Evolutionary conservation across 1,139 yeast species (phyloP).

Genomic region (Sugiyamaella paludigena): DNA sequence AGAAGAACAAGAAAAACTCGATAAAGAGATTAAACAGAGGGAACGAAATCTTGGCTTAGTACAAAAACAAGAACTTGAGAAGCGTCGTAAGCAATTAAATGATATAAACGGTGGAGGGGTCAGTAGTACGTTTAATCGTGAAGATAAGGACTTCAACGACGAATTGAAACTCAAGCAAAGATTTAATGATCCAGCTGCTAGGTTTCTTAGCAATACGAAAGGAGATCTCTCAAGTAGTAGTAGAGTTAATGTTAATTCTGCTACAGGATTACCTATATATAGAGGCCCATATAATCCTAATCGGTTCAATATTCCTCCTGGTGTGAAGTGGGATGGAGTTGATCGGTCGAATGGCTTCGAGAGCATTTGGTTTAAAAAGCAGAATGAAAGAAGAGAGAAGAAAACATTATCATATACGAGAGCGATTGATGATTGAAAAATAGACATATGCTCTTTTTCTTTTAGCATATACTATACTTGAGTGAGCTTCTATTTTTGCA

Average conservation of each 20-base stretch:
- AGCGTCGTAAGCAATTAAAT: conserved; percentile 33
- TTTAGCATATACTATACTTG: too few species aligned
- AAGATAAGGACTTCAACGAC: conserved; percentile 44
- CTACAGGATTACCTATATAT: conserved; percentile 42
- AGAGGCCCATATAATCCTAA: conserved; percentile 60
- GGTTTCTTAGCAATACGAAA: conserved; percentile 38
- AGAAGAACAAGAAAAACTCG: conserved; percentile 34
- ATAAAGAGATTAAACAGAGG: conserved; percentile 34
- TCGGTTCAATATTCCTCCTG: conserved; percentile 75
- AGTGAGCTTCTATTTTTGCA: too few species aligned
- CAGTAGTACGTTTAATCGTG: conserved; percentile 39
- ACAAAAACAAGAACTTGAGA: conserved; percentile 38
- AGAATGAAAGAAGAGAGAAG: conserved; percentile 46
- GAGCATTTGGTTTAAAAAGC: conserved; percentile 54
- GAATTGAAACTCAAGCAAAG: conserved; percentile 39
- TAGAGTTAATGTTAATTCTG: background rate
- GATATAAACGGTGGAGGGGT: conserved; percentile 35
- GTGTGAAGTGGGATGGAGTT: conserved; percentile 89
- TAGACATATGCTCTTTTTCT: background rate
- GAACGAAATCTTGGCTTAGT: conserved; percentile 48
- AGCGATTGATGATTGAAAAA: conserved; percentile 27
- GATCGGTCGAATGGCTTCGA: conserved; percentile 93
- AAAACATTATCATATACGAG: conserved; percentile 41
- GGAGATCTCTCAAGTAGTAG: background rate
- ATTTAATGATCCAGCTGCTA: conserved; percentile 68